These are phyloP conservation scores for Meripilus lineatus DNA, from an alignment of 1,284 basidiomycete genomes.

Conservation along the genomic window DNA sequence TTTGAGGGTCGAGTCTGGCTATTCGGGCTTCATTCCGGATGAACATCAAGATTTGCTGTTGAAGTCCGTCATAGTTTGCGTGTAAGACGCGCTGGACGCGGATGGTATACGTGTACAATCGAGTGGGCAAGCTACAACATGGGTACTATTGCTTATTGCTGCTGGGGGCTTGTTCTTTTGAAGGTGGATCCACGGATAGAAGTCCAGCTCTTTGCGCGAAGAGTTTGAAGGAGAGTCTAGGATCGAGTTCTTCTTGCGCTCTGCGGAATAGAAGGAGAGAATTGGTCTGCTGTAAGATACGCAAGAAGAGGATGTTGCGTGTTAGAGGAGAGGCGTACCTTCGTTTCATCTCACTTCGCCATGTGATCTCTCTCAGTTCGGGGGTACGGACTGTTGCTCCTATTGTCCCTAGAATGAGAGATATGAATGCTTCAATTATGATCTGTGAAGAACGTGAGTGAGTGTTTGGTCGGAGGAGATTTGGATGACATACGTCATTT, in stretches of 20 bases:
- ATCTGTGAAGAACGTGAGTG: constrained; percentile 42
- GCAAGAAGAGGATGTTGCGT: not conserved
- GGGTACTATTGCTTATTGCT: no score
- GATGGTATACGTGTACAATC: no score
- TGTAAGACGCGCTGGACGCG: no score
- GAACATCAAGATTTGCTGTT: no score
- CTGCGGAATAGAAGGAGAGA: no score
- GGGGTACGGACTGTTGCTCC: constrained; percentile 65
- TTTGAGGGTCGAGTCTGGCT: no score
- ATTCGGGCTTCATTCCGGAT: no score
- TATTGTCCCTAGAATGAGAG: constrained; percentile 63
- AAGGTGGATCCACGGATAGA: no score
- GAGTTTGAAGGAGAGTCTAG: constrained; percentile 64
- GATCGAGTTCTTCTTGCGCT: constrained; percentile 77
- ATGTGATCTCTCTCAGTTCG: constrained; percentile 72
- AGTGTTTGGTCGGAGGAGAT: not conserved
- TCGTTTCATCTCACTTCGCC: constrained; percentile 87
- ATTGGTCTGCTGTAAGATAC: no score
- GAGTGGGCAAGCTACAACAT: no score
- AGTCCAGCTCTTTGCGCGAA: constrained; percentile 60
- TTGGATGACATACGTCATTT: constrained; percentile 43
- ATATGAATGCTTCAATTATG: constrained; percentile 59
- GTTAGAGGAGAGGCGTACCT: constrained; percentile 40
- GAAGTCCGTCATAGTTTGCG: no score
- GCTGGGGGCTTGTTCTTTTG: no score